Evolutionary conservation across 192 early-diverging fungal genomes (phyloP).

Genomic region (Pecoramyces ruminantium): DNA sequence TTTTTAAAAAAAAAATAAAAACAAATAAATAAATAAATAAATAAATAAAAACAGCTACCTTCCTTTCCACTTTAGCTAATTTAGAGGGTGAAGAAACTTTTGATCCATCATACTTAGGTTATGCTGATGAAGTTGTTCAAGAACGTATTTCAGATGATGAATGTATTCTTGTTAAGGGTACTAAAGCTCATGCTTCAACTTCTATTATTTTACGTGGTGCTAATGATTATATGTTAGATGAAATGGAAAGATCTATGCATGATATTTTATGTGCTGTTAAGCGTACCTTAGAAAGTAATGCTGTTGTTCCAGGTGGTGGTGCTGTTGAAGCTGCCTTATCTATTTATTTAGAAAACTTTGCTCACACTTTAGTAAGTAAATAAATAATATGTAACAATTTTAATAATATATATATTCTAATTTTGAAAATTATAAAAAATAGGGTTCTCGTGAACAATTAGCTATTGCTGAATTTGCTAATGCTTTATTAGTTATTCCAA

Average conservation of each 20-base stretch:
- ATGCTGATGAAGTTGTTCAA: conserved; percentile 91
- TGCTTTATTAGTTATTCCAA: conserved; percentile 86
- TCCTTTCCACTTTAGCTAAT: conserved; percentile 89
- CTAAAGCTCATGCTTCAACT: conserved; percentile 69
- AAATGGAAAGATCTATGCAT: conserved; percentile 96
- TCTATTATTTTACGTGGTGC: conserved; percentile 95
- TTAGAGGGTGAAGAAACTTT: conserved; percentile 96
- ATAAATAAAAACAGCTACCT: conserved; percentile 38
- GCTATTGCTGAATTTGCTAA: conserved; percentile 97
- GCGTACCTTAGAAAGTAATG: conserved; percentile 85
- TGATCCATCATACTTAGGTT: conserved; percentile 70
- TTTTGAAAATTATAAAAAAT: too few species aligned
- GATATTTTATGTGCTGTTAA: conserved; percentile 91
- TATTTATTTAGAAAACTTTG: conserved; percentile 97
- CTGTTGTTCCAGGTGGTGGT: conserved; percentile 94
- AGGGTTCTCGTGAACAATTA: conserved; percentile 92
- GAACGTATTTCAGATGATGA: conserved; percentile 97
- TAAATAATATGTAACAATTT: too few species aligned
- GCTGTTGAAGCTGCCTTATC: conserved; percentile 86
- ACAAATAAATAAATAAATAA: background rate
- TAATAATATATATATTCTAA: too few species aligned
- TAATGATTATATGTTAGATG: conserved; percentile 98
- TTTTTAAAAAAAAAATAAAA: background rate
- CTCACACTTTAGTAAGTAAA: conserved; percentile 63
- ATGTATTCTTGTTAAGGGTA: conserved; percentile 86